Evolutionary conservation across 345 rosid species (phyloP).

Genomic region (Lepidium aucheri): DNA sequence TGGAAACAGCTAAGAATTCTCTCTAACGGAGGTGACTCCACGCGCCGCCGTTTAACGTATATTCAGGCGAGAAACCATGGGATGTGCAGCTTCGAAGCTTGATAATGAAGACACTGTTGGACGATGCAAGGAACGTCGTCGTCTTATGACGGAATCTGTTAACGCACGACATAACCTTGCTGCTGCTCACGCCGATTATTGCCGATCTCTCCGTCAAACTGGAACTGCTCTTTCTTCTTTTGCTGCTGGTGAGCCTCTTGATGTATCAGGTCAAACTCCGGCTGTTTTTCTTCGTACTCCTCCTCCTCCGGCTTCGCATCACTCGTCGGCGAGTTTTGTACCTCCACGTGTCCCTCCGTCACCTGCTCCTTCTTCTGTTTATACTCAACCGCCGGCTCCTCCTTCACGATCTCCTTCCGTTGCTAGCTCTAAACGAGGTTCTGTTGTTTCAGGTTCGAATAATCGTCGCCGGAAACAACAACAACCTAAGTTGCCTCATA

Average conservation of each 20-base stretch:
- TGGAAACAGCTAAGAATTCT: conserved; percentile 19
- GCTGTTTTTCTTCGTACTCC: conserved; percentile 62
- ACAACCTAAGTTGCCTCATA: conserved; percentile 66
- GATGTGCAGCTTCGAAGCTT: conserved; percentile 86
- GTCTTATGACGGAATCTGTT: conserved; percentile 86
- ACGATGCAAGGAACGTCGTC: conserved; percentile 95
- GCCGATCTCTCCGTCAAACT: conserved; percentile 73
- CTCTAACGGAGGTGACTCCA: background rate
- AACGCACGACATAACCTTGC: conserved; percentile 79
- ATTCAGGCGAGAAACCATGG: conserved; percentile 34
- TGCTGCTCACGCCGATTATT: conserved; percentile 90
- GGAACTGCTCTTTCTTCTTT: conserved; percentile 84
- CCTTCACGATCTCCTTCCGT: too few relatives aligned
- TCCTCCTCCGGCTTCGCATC: background rate
- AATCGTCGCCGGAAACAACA: conserved; percentile 34
- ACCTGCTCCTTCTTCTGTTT: conserved; percentile 37
- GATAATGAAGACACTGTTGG: conserved; percentile 92
- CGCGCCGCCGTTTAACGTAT: background rate
- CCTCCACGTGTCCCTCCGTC: conserved; percentile 38
- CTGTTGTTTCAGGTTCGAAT: conserved; percentile 33
- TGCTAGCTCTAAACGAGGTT: conserved; percentile 51
- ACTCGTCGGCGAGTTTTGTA: background rate
- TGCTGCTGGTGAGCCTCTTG: conserved; percentile 67
- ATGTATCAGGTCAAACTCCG: conserved; percentile 80
- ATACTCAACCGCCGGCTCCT: conserved; percentile 35